These are phyloP conservation scores for Termitomyces sp. DNA, from an alignment of 768 basidiomycete genomes.

Conservation along the genomic window DNA sequence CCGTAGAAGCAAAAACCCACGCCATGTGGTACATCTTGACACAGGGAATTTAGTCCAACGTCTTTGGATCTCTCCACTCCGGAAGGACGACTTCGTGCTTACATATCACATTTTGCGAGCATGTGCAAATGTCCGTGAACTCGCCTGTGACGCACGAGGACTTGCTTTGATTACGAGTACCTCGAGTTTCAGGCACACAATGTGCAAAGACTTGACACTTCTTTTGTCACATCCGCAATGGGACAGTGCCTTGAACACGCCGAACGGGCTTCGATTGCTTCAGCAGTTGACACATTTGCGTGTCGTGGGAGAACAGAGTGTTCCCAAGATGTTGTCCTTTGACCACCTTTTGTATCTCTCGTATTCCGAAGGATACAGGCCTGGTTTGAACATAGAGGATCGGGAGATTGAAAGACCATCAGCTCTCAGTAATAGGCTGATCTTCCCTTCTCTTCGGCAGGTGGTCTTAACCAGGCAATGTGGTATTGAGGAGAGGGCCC, in stretches of 20 bases:
- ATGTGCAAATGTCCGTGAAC: conserved; percentile 26
- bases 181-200: conserved; percentile 21
- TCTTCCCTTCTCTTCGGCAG: conserved; percentile 26
- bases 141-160: conserved; percentile 28
- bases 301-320: conserved; percentile 24
- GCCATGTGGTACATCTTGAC: conserved; percentile 7
- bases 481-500: conserved; percentile 17
- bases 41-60: conserved; percentile 20
- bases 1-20: conserved; percentile 6
- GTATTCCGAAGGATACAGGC: conserved; percentile 15
- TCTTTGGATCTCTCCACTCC: conserved; percentile 31
- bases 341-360: conserved; percentile 28
- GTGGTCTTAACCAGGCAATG: conserved; percentile 28
- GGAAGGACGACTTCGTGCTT: conserved; percentile 16
- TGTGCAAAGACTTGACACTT: conserved; percentile 29
- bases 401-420: conserved; percentile 13
- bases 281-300: conserved; percentile 30
- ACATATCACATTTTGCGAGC: conserved; percentile 22
- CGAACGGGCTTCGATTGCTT: conserved; percentile 25
- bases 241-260: conserved; percentile 19
- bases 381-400: conserved; percentile 8
- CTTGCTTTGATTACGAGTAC: conserved; percentile 19
- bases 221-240: conserved; percentile 22
- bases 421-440: conserved; percentile 17
- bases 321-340: conserved; percentile 20